Evolutionary conservation across 257 asterid species (phyloP), one percentile per base, ranked within the genome.

Genomic region (Hygrophila difformis): DNA sequence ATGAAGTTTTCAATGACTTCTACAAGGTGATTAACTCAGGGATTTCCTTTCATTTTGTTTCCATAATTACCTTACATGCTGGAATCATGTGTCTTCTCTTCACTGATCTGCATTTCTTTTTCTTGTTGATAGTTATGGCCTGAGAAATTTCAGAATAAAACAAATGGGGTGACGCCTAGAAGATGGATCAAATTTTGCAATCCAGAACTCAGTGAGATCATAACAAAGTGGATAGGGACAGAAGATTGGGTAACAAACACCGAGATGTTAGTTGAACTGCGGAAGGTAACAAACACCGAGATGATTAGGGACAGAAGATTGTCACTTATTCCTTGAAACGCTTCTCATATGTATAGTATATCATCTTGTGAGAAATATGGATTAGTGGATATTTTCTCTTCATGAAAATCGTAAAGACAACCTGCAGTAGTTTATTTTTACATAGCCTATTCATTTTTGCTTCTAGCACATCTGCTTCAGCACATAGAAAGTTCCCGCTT

Each of bases 1-100:
- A 72, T 12, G 96, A 86, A 47, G 96, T 86, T 41, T 86, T 86
- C 28, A 79, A 68, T 47, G 93, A 77, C 15, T 86, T 86, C 47
- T 86, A 76, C 60, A 55, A 86, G 93, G 96, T 82, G 65, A 56
- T 19, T 24, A 33, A 19, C 35, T 8, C 15, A 26, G 40, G 23
- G 33, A 3, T 18, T 16, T 48, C 44, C 45, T 37, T 51, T 39
- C 4, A 24, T 11, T 13, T 11, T 22, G 18, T 17, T 28, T 49
- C 24, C 33, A 18, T 23, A 2, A 14, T 36, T 35, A 29, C 12
- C 8, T 16, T 43, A 12, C 16, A 33, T 19, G 18, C 12, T 1
- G 5, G 5, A 39, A 51, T 44, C 56, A 44, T n/a, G 38, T 33
- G 10, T 15, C 29, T 37, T 31, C 28, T 22, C 55, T 7, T 18